Evolutionary conservation across 768 basidiomycete species (phyloP).

Genomic region (Mycena leptocephala): DNA sequence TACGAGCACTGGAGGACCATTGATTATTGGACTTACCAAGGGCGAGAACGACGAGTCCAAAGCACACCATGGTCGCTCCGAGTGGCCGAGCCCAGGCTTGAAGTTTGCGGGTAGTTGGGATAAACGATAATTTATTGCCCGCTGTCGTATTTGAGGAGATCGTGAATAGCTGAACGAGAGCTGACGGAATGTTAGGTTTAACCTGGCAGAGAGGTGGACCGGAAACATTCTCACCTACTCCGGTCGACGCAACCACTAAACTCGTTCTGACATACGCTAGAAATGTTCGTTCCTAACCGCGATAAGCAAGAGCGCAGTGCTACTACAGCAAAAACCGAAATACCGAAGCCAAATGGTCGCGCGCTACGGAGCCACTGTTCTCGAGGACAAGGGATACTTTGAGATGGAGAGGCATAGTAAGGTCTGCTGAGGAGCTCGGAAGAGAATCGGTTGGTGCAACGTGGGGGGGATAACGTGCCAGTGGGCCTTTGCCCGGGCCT

Average conservation of each 20-base stretch:
- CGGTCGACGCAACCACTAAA: slow-evolving; percentile 58
- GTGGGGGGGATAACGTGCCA: neutral
- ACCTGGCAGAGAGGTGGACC: neutral
- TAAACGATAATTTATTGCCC: slow-evolving; percentile 11
- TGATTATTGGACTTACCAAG: slow-evolving; percentile 43
- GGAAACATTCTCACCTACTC: slow-evolving; percentile 56
- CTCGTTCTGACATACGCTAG: slow-evolving; percentile 56
- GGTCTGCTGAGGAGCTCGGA: neutral
- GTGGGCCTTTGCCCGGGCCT: neutral
- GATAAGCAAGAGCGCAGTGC: too few relatives aligned
- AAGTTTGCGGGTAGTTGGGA: slow-evolving; percentile 28
- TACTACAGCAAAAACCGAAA: neutral
- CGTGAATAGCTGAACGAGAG: slow-evolving; percentile 62
- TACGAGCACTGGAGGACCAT: neutral
- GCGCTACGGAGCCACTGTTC: slow-evolving; percentile 61
- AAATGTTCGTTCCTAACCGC: slow-evolving; percentile 64
- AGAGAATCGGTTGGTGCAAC: neutral
- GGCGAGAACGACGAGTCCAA: slow-evolving; percentile 52
- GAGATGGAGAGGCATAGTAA: neutral
- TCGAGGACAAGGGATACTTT: slow-evolving; percentile 49
- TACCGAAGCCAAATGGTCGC: slow-evolving; percentile 60
- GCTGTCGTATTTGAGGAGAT: slow-evolving; percentile 45
- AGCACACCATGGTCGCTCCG: slow-evolving; percentile 54
- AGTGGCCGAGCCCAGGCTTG: slow-evolving; percentile 52
- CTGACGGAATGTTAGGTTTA: slow-evolving; percentile 38